These are phyloP conservation scores for Xylariaceae sp. DNA, from an alignment of 2,329 filamentous ascomycete genomes.

Conservation along the genomic window DNA sequence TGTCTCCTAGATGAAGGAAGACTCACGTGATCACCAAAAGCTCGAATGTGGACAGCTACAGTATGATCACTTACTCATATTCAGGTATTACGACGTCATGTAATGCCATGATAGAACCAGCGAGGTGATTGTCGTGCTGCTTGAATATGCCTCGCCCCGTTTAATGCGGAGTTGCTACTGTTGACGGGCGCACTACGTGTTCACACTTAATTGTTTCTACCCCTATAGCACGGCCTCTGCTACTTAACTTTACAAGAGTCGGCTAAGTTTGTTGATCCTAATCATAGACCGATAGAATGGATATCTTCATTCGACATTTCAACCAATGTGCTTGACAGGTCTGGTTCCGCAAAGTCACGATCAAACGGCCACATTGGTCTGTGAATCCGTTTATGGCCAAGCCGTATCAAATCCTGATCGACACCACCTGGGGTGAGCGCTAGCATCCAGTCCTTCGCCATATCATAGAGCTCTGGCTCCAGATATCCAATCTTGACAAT, in stretches of 20 bases:
- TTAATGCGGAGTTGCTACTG: no score
- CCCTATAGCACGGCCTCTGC: not conserved
- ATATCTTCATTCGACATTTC: slow-evolving; percentile 29
- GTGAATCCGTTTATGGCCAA: slow-evolving; percentile 45
- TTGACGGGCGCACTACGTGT: not conserved
- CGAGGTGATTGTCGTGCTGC: no score
- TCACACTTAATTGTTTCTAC: not conserved
- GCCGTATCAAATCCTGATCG: slow-evolving; percentile 46
- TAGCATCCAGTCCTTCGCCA: slow-evolving; percentile 53
- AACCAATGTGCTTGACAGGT: slow-evolving; percentile 35
- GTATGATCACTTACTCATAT: no score
- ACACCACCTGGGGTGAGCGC: slow-evolving; percentile 51
- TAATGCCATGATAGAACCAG: no score
- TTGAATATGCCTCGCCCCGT: no score
- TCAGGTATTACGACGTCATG: no score
- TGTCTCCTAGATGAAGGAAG: no score
- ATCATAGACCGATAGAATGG: not conserved
- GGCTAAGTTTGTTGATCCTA: not conserved
- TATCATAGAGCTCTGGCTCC: slow-evolving; percentile 50
- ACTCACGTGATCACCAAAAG: no score
- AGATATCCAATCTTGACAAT: slow-evolving; percentile 55
- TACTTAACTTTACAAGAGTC: not conserved
- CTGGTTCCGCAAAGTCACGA: slow-evolving; percentile 31
- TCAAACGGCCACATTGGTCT: slow-evolving; percentile 49
- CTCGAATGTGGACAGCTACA: no score